Evolutionary conservation across 768 basidiomycete genomes (phyloP).

Genomic region (Hypsizygus marmoreus): DNA sequence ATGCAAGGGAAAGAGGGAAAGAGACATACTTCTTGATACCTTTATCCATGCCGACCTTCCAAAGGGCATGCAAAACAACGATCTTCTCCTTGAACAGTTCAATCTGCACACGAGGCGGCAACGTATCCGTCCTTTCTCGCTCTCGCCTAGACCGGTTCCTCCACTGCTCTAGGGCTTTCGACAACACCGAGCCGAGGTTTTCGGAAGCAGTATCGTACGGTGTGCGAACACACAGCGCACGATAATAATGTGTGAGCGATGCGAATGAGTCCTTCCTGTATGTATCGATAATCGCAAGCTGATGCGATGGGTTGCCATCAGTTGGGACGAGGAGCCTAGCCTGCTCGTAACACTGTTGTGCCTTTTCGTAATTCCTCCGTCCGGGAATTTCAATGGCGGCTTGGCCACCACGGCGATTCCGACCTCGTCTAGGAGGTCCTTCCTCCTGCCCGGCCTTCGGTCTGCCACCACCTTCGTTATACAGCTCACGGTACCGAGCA

Average conservation of each 20-base stretch:
- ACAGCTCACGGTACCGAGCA: constrained; percentile 89
- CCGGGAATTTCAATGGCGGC: constrained; percentile 52
- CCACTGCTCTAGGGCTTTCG: constrained; percentile 66
- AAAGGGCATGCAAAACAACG: constrained; percentile 76
- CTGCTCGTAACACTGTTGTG: constrained; percentile 82
- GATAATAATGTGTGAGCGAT: constrained; percentile 85
- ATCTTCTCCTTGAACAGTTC: constrained; percentile 73
- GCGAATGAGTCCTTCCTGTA: constrained; percentile 83
- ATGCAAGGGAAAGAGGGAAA: constrained; percentile 7
- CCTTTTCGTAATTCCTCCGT: constrained; percentile 70
- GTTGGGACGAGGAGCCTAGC: constrained; percentile 81
- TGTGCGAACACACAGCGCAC: constrained; percentile 82
- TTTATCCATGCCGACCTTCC: constrained; percentile 58
- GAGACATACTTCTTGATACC: constrained; percentile 58
- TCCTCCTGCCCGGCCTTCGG: constrained; percentile 72
- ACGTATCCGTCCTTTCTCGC: constrained; percentile 32
- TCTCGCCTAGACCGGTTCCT: constrained; percentile 44
- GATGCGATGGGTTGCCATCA: constrained; percentile 94
- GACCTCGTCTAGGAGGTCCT: constrained; percentile 38
- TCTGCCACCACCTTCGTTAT: constrained; percentile 71
- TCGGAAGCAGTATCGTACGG: constrained; percentile 88
- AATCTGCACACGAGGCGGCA: constrained; percentile 53
- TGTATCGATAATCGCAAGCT: constrained; percentile 89
- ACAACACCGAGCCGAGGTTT: constrained; percentile 76
- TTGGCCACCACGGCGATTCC: constrained; percentile 51